Conservation (phyloP, 1,284 basidiomycete species). For the Cerioporus squamosus region DNA sequence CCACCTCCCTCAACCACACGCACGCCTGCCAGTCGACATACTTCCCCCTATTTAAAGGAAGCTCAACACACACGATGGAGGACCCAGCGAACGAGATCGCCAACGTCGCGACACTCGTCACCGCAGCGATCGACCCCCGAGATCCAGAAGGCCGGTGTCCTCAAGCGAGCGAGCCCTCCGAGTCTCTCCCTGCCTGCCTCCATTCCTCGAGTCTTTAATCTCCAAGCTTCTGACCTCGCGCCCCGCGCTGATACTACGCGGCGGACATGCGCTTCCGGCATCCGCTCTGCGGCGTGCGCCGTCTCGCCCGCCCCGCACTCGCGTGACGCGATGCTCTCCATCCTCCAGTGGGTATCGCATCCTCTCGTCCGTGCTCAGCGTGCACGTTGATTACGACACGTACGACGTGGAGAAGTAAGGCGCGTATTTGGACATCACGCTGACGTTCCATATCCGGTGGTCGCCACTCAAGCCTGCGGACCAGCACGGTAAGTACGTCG, state of each 20-base stretch:
- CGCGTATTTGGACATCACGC: conserved; percentile 51
- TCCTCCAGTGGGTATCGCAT: conserved; percentile 70
- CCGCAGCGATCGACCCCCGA: conserved; percentile 51
- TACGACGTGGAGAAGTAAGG: conserved; percentile 44
- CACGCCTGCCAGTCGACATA: too few relatives aligned
- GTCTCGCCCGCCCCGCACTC: conserved; percentile 50
- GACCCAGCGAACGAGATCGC: conserved; percentile 55
- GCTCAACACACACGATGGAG: conserved; percentile 45
- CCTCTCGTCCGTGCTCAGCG: conserved; percentile 50
- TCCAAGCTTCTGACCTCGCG: background rate
- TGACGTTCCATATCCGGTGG: conserved; percentile 57
- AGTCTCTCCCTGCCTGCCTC: too few relatives aligned
- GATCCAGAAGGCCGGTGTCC: conserved; percentile 49
- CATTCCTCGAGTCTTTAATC: background rate
- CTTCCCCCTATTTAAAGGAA: too few relatives aligned
- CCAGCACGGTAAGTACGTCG: conserved; percentile 47
- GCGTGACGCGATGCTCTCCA: conserved; percentile 51
- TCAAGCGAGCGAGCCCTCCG: conserved; percentile 39
- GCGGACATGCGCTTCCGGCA: conserved; percentile 57
- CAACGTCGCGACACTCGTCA: conserved; percentile 47
- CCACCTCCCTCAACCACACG: background rate
- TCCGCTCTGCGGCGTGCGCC: conserved; percentile 52
- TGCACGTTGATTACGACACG: conserved; percentile 46
- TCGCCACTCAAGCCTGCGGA: conserved; percentile 49
- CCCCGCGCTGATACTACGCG: conserved; percentile 44